Base-by-base conservation (phyloP, 2,329 filamentous ascomycete genomes). In the Calonectria naviculata region DNA sequence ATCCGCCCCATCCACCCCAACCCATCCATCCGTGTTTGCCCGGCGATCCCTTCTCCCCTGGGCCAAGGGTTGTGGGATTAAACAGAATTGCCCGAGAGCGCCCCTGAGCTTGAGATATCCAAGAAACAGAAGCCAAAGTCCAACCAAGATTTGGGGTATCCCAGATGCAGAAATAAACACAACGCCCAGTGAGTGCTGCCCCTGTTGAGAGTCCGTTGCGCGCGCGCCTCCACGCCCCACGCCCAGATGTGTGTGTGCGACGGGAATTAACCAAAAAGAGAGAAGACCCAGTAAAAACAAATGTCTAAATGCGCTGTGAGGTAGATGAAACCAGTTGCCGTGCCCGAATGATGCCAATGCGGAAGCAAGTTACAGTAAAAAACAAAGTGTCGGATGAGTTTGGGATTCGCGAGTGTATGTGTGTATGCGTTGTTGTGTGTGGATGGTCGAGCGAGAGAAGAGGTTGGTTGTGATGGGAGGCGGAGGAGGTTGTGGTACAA, bases 231-330 rank as follows among this genome's bases (percentile, higher is more conserved):
- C 52, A 58, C n/a, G 10, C 42, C 42, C 42, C 42, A 19, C 42
- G n/a, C n/a, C 21, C 42, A 21, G n/a, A n/a, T n/a, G n/a, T n/a
- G n/a, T n/a, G 21, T 70, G 56, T 72, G 56, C 49, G 34, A 52
- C 52, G 54, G 54, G 28, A 60, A 60, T 65, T 38, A 67, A 29
- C 44, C 34, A 42, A 54, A 61, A 49, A 65, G 56, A 34, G 73
- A 72, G 68, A 71, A 38, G 58, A 28, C 60, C 34, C 65, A 62
- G 24, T 47, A 54, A 64, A 69, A 58, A 58, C 26, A 26, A 31
- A 56, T 58, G 71, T 78, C 76, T 78, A 78, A 73, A 75, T 78
- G 70, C 73, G 68, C 60, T 76, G 73, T 67, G 70, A 67, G 61
- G 65, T 58, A 70, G 67, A 62, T 29, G 21, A 31, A 36, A 24